Percentiles rank a stretch among this genome's conserved stretches.
Conservation (phyloP, 1,139 yeast species). For the Blastobotrys raffinosifermentans region DNA sequence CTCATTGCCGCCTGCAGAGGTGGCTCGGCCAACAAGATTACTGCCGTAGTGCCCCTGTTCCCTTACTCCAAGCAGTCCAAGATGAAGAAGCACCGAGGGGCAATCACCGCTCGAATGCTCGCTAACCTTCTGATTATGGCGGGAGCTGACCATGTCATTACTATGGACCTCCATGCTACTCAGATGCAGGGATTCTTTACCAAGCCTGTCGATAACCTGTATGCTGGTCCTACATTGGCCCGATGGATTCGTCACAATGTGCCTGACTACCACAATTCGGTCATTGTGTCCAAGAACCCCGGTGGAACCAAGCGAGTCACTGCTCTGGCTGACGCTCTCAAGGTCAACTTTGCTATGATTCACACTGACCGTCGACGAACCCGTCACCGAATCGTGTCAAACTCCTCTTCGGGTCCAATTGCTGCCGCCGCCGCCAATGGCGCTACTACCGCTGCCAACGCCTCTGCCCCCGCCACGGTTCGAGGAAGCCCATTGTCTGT, state of each 20-base stretch:
- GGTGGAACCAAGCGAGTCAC: slow-evolving; percentile 99
- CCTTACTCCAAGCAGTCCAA: slow-evolving; percentile 96
- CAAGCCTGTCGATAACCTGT: slow-evolving; percentile 92
- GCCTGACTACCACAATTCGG: slow-evolving; percentile 75
- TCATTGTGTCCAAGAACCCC: slow-evolving; percentile 90
- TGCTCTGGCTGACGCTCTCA: slow-evolving; percentile 89
- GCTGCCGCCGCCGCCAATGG: slow-evolving; percentile 8
- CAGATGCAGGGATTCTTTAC: slow-evolving; percentile 99
- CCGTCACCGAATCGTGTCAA: slow-evolving; percentile 51
- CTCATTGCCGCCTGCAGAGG: slow-evolving; percentile 94
- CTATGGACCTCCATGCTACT: slow-evolving; percentile 97
- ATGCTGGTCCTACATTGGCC: slow-evolving; percentile 95
- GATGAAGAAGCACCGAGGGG: slow-evolving; percentile 98
- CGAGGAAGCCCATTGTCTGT: slow-evolving; percentile 8
- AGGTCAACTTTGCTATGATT: slow-evolving; percentile 97
- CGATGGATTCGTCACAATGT: slow-evolving; percentile 93
- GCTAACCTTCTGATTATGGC: slow-evolving; percentile 95
- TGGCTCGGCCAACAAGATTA: slow-evolving; percentile 93
- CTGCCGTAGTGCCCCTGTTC: slow-evolving; percentile 96
- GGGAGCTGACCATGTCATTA: slow-evolving; percentile 97
- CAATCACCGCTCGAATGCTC: slow-evolving; percentile 98
- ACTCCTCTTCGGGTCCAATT: slow-evolving; percentile 2
- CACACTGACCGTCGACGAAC: slow-evolving; percentile 95
- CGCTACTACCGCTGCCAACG: slow-evolving; percentile 10
- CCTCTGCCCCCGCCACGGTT: slow-evolving; percentile 8